Evolutionary conservation across 2,329 filamentous ascomycete species (phyloP).

Genomic region (Aspergillus sp.): DNA sequence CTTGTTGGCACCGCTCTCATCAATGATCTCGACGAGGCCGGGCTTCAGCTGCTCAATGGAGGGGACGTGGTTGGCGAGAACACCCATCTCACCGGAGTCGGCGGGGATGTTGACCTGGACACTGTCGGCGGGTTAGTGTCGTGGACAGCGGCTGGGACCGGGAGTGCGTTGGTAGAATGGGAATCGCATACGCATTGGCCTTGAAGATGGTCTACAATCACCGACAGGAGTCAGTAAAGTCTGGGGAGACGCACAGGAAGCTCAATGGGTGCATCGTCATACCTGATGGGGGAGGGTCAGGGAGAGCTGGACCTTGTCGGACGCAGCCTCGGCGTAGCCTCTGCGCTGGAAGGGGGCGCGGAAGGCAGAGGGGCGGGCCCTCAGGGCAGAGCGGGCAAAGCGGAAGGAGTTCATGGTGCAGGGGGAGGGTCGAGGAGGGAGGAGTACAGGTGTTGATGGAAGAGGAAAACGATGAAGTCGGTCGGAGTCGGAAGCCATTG

Average conservation of each 20-base stretch:
- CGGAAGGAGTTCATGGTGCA: constrained; percentile 81
- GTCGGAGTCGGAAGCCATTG: constrained; percentile 29
- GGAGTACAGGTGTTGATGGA: constrained; percentile 25
- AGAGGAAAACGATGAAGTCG: constrained; percentile 28
- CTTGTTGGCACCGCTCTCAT: constrained; percentile 82
- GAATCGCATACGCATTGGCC: constrained; percentile 62
- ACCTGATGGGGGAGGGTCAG: constrained; percentile 97
- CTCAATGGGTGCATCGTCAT: constrained; percentile 37
- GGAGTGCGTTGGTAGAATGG: constrained; percentile 17
- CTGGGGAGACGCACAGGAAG: constrained; percentile 1
- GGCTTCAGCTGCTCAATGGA: constrained; percentile 99
- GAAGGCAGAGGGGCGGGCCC: constrained; percentile 69
- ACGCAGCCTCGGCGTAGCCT: constrained; percentile 80
- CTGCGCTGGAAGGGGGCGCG: constrained; percentile 71
- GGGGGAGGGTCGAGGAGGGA: constrained; percentile 22
- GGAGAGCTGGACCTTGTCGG: constrained; percentile 97
- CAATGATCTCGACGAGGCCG: constrained; percentile 86
- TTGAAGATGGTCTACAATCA: constrained; percentile 55
- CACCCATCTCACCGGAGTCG: constrained; percentile 98
- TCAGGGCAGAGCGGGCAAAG: constrained; percentile 80
- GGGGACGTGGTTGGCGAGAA: constrained; percentile 97
- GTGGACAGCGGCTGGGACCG: constrained; percentile 1
- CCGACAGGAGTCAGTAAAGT: neutral
- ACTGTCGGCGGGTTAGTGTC: constrained; percentile 48
- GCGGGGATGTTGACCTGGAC: constrained; percentile 98